These are phyloP conservation scores for Saccharomycopsis fibuligera DNA, from an alignment of 805 yeast genomes.

Conservation along the genomic window DNA sequence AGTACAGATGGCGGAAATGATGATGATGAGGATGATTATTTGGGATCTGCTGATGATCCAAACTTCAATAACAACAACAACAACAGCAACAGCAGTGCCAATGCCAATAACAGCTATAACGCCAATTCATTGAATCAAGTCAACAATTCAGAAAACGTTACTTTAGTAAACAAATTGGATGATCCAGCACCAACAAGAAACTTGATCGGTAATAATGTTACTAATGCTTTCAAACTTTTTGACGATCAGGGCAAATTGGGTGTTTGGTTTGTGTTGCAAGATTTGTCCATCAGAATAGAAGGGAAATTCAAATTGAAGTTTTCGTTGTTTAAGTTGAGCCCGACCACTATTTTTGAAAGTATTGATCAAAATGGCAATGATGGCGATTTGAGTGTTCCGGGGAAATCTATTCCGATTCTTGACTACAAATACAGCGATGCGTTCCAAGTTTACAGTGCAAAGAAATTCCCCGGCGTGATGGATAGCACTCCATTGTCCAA, in stretches of 20 bases:
- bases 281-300: slow-evolving; percentile 36
- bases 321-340: slow-evolving; percentile 30
- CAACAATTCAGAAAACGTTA: slow-evolving; percentile 18
- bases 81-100: background rate
- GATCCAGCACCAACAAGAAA: slow-evolving; percentile 31
- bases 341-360: slow-evolving; percentile 20
- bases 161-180: slow-evolving; percentile 21
- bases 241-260: slow-evolving; percentile 32
- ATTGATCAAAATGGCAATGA: slow-evolving; percentile 6
- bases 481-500: slow-evolving; percentile 35
- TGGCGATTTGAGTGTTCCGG: slow-evolving; percentile 12
- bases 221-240: slow-evolving; percentile 33
- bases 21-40: slow-evolving; percentile 16
- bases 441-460: slow-evolving; percentile 37
- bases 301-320: slow-evolving; percentile 36
- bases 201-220: slow-evolving; percentile 34
- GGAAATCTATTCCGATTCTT: slow-evolving; percentile 23
- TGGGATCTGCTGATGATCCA: slow-evolving; percentile 7
- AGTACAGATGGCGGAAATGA: slow-evolving; percentile 10
- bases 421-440: slow-evolving; percentile 30
- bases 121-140: slow-evolving; percentile 1
- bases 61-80: slow-evolving; percentile 1
- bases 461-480: slow-evolving; percentile 40
- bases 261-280: slow-evolving; percentile 38
- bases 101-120: slow-evolving; percentile 18